Evolutionary conservation across 2,329 filamentous ascomycete species (phyloP).

Genomic region (Aspergillus thermomutatus): DNA sequence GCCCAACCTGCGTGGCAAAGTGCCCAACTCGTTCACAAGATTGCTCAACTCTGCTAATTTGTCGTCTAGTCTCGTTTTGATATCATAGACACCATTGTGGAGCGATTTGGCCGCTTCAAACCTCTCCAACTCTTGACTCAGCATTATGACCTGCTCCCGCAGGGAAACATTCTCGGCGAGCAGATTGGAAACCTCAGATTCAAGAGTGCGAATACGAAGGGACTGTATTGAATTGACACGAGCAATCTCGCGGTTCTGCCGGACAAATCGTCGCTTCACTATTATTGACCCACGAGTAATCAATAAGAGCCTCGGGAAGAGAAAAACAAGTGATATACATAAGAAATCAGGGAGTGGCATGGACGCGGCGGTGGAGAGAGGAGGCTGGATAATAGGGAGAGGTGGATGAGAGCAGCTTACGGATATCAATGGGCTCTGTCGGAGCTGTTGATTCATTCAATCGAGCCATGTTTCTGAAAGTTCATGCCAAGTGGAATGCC

Average conservation of each 20-base stretch:
- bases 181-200: constrained; percentile 59
- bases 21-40: constrained; percentile 54
- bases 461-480: constrained; percentile 42
- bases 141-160: constrained; percentile 55
- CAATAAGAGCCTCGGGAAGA: neutral
- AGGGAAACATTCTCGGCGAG: constrained; percentile 59
- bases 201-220: constrained; percentile 60
- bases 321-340: neutral
- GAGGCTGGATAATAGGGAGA: neutral
- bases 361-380: neutral
- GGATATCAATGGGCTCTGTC: constrained; percentile 46
- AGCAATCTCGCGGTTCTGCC: constrained; percentile 65
- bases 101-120: constrained; percentile 44
- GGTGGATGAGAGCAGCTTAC: constrained; percentile 31
- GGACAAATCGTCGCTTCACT: constrained; percentile 64
- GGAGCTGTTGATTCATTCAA: constrained; percentile 46
- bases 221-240: constrained; percentile 63
- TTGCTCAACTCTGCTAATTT: constrained; percentile 56
- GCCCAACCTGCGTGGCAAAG: constrained; percentile 32
- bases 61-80: constrained; percentile 54
- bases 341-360: neutral
- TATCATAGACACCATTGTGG: constrained; percentile 46
- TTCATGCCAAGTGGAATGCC: neutral
- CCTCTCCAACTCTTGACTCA: constrained; percentile 54
- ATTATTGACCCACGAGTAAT: neutral